Base-by-base conservation (phyloP, 176 grass and related monocot genomes). In the Cocos nucifera region DNA sequence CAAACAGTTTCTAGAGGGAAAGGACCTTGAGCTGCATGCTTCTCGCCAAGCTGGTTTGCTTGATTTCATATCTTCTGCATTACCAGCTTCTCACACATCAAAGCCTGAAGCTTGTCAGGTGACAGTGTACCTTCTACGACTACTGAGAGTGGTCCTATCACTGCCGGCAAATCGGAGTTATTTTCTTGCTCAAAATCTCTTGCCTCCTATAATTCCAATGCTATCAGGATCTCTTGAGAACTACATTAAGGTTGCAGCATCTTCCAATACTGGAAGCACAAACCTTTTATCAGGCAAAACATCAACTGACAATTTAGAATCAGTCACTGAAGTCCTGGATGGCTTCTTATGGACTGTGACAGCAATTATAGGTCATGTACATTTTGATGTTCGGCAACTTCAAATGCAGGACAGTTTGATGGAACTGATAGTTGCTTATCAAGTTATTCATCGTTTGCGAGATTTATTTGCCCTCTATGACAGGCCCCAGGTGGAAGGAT, bases 381-480 rank as follows among this genome's bases (percentile, higher is more conserved):
- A 88, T 77, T 67, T 76, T 17, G 51, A 89, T 76, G 81, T 81
- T 56, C 78, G 79, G 73, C 87, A 92, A 75, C 77, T 87, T 54
- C 82, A 89, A 76, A 92, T 98, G 93, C 93, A 98, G 73, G 84
- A 79, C 71, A 84, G 88, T 56, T 61, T 98, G 73, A 73, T 92
- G 23, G 93, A 98, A 73, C 59, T 98, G 80, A 86, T 98, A 72
- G 84, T 89, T 56, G 81, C 93, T 83, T 98, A 98, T 86, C 84
- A 92, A 80, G 83, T 91, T 66, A 88, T 98, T 73, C 93, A 98
- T 75, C 84, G 76, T 65, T 50, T 98, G 25, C 85, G 93, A 68
- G 93, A 98, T 82, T 73, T 98, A 50, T 98, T 98, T 80, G 87
- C 87, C 29, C 87, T 98, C 72, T 98, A 92, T 68, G 93, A 98